Evolutionary conservation across 495 filamentous ascomycete species (phyloP).

Genomic region (Penicillium egyptiacum): DNA sequence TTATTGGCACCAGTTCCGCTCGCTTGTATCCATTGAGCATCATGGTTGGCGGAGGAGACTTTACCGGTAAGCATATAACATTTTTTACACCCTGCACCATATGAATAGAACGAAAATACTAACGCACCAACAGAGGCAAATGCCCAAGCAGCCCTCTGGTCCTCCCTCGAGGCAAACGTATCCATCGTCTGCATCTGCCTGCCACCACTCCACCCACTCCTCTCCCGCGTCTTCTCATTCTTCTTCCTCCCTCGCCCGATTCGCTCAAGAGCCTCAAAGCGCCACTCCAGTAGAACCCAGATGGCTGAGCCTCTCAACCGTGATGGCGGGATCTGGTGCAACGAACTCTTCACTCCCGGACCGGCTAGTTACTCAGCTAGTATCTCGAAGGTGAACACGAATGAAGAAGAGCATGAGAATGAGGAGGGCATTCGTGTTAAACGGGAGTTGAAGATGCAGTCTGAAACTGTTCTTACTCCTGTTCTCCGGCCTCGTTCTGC

Average conservation of each 20-base stretch:
- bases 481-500: neutral
- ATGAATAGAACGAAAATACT: neutral
- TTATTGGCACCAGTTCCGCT: conserved; percentile 37
- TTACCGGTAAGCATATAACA: conserved; percentile 23
- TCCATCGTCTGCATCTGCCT: conserved; percentile 84
- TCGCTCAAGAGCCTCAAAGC: conserved; percentile 20
- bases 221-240: conserved; percentile 67
- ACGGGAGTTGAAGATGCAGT: conserved; percentile 32
- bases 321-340: conserved; percentile 26
- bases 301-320: conserved; percentile 7
- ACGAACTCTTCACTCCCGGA: conserved; percentile 22
- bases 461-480: conserved; percentile 11
- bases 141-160: conserved; percentile 63
- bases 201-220: conserved; percentile 75
- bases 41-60: conserved; percentile 19
- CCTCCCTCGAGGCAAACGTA: conserved; percentile 75
- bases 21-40: conserved; percentile 29
- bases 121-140: conserved; percentile 35
- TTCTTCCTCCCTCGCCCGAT: conserved; percentile 27
- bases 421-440: conserved; percentile 35
- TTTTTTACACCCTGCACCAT: neutral
- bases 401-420: conserved; percentile 7
- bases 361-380: conserved; percentile 30
- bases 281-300: conserved; percentile 6
- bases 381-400: conserved; percentile 16